phyloP scores from a whole-genome alignment of 129 eudicot genomes.

The sunflower (Helianthus annuus) region HanXRQr2.0-SUNRISE NC_035437.2:168019474-168019973 shows the following conservation, averaged over 20 bases:
- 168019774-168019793: constrained; percentile 13
- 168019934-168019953: too few species aligned
- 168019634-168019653: constrained; percentile 97
- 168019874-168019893: too few species aligned
- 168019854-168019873: too few species aligned
- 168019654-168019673: constrained; percentile 94
- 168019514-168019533: not conserved
- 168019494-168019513: not conserved
- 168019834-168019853: too few species aligned
- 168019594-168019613: constrained; percentile 54
- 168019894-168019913: too few species aligned
- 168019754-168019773: not conserved
- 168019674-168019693: constrained; percentile 54
- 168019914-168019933: too few species aligned
- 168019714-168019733: not conserved
- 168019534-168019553: constrained; percentile 11
- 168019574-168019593: constrained; percentile 15
- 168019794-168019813: too few species aligned
- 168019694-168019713: not conserved
- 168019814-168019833: too few species aligned
- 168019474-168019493: not conserved
- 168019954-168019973: too few species aligned
- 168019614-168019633: constrained; percentile 81
- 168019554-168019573: constrained; percentile 2
- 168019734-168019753: not conserved